Conservation (phyloP, 306 rosid species). For the Myrica gale region DNA sequence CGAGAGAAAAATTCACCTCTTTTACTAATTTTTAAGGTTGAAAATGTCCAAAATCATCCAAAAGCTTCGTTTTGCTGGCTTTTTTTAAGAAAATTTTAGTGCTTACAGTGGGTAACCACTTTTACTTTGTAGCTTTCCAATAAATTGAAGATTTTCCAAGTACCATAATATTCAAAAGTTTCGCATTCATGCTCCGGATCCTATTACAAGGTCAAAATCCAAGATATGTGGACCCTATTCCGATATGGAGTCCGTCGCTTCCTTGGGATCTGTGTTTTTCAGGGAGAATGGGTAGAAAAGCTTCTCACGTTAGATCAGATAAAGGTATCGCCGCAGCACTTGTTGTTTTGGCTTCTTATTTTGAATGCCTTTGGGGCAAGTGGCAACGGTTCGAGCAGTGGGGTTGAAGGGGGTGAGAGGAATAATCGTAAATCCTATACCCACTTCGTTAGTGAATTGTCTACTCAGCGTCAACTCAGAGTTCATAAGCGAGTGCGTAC, state of each 20-base stretch:
- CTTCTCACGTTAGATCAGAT: too few relatives aligned
- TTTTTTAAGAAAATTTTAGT: too few relatives aligned
- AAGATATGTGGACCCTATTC: conserved; percentile 7
- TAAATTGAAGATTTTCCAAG: background rate
- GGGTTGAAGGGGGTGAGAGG: conserved; percentile 8
- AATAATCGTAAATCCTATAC: conserved; percentile 25
- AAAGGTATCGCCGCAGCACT: too few relatives aligned
- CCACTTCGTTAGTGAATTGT: conserved; percentile 37
- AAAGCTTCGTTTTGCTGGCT: too few relatives aligned
- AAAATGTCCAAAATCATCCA: too few relatives aligned
- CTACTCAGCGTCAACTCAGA: conserved; percentile 19
- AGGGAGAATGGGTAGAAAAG: background rate
- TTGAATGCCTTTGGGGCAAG: background rate
- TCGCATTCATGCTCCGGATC: background rate
- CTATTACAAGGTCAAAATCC: conserved; percentile 32
- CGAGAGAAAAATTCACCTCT: too few relatives aligned
- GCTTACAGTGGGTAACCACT: background rate
- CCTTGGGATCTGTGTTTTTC: background rate
- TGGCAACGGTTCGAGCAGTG: background rate
- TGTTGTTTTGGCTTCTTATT: background rate
- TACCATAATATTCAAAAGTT: background rate
- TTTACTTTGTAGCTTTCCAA: background rate
- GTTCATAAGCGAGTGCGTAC: background rate
- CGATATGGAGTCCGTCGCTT: background rate
- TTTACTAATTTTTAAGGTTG: too few relatives aligned